phyloP scores from a whole-genome alignment of 805 yeast species.

The Ogataea nitratoaversa region DNA sequence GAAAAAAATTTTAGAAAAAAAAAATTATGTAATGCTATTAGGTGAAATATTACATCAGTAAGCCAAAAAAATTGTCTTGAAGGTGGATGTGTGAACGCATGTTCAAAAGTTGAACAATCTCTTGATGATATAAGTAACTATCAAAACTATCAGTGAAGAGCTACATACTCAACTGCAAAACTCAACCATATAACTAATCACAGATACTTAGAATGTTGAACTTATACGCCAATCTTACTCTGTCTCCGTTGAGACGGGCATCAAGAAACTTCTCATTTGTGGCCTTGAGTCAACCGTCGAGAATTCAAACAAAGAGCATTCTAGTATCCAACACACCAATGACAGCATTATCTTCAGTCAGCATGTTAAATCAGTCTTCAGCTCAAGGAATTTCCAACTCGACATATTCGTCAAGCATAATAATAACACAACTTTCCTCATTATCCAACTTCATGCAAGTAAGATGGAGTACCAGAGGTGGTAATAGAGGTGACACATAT shows the following conservation, averaged over 20 bases:
- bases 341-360: conserved; percentile 11
- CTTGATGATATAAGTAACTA: too few relatives aligned
- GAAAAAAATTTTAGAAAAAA: too few relatives aligned
- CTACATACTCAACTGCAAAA: too few relatives aligned
- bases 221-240: conserved; percentile 1
- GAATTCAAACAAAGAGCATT: conserved; percentile 3
- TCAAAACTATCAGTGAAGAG: too few relatives aligned
- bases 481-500: conserved; percentile 89
- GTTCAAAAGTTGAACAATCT: too few relatives aligned
- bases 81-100: too few relatives aligned
- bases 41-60: too few relatives aligned
- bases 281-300: conserved; percentile 13
- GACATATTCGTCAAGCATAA: conserved; percentile 19
- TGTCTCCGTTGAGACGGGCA: conserved; percentile 5
- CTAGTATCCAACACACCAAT: conserved; percentile 2
- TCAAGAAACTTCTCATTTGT: conserved; percentile 12
- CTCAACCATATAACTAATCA: too few relatives aligned
- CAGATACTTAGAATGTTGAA: too few relatives aligned
- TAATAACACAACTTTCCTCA: conserved; percentile 16
- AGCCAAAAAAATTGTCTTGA: too few relatives aligned
- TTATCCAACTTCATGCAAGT: conserved; percentile 18
- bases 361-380: conserved; percentile 10
- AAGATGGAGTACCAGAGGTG: conserved; percentile 49
- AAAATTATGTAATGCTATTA: too few relatives aligned
- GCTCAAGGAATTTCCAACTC: conserved; percentile 11